A percentile compares a stretch with the other conserved stretches of the same genome.
Evolutionary conservation across 257 asterid genomes (phyloP).

Genomic region (Verbena officinalis): DNA sequence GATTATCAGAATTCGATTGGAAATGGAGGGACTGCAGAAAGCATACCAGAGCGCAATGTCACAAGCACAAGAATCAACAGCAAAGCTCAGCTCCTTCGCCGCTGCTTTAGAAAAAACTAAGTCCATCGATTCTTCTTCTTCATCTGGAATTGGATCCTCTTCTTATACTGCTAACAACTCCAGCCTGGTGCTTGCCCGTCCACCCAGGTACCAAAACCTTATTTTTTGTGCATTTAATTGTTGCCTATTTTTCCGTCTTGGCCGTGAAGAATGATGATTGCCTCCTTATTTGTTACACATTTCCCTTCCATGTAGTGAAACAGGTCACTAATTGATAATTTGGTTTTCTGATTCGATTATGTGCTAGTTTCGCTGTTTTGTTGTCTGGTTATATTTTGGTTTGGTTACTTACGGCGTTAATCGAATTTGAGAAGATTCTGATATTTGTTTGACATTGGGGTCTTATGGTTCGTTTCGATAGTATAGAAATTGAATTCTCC

Average conservation of each 20-base stretch:
- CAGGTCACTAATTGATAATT: not conserved
- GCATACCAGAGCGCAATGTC: conserved; percentile 48
- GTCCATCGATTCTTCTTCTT: conserved; percentile 32
- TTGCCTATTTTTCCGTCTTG: not conserved
- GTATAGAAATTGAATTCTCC: not conserved
- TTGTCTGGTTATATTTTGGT: not conserved
- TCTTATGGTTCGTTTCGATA: too few species aligned
- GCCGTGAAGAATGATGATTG: not conserved
- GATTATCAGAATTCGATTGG: not conserved
- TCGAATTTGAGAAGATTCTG: not conserved
- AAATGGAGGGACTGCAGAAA: conserved; percentile 66
- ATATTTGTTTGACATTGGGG: not conserved
- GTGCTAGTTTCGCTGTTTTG: not conserved
- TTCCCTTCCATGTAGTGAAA: too few species aligned
- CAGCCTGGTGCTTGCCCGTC: conserved; percentile 47
- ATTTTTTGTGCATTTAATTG: not conserved
- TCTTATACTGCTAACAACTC: conserved; percentile 42
- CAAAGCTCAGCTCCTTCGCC: conserved; percentile 44
- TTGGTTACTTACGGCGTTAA: not conserved
- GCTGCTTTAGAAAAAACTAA: conserved; percentile 55
- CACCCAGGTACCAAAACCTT: conserved; percentile 47
- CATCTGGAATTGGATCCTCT: conserved; percentile 44
- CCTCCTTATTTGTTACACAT: too few species aligned
- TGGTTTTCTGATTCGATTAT: not conserved
- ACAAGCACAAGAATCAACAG: conserved; percentile 43